Conservation (phyloP, 768 basidiomycete species). For the Symmetrospora coprosmae region DNA sequence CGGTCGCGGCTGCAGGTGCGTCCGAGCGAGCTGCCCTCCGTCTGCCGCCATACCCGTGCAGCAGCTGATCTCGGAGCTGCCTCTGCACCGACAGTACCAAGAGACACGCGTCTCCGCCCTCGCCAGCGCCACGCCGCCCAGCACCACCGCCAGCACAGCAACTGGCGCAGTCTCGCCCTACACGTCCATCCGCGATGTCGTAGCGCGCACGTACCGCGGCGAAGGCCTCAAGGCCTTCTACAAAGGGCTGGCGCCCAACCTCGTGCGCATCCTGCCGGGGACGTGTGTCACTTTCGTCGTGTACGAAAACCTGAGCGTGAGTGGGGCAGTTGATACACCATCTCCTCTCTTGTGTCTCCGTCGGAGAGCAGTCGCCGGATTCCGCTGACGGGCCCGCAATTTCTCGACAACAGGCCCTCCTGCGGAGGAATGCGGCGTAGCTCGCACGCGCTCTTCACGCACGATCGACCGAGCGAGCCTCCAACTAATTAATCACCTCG, state of each 20-base stretch:
- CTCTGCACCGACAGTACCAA: background rate
- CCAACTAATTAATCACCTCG: too few species aligned
- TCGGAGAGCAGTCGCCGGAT: too few species aligned
- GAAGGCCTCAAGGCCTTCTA: conserved; percentile 82
- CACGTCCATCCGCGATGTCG: conserved; percentile 67
- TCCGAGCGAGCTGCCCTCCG: too few species aligned
- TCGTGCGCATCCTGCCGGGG: conserved; percentile 85
- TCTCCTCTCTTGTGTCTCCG: too few species aligned
- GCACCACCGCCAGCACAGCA: conserved; percentile 50
- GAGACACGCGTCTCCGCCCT: too few species aligned
- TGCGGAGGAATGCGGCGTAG: too few species aligned
- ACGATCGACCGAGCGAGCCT: too few species aligned
- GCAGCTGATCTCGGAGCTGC: background rate
- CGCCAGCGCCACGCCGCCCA: too few species aligned
- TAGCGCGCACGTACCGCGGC: conserved; percentile 61
- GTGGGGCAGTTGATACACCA: too few species aligned
- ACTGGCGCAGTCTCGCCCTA: conserved; percentile 50
- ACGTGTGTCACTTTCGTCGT: conserved; percentile 97
- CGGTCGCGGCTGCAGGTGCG: conserved; percentile 80
- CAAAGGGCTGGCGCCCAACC: conserved; percentile 82
- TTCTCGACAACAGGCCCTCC: too few species aligned
- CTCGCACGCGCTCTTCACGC: too few species aligned
- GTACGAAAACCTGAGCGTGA: conserved; percentile 44
- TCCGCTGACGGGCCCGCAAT: too few species aligned
- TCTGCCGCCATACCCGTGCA: background rate